Evolutionary conservation across 163 green algal genomes (phyloP).

Genomic region (Chloroidium sp.): DNA sequence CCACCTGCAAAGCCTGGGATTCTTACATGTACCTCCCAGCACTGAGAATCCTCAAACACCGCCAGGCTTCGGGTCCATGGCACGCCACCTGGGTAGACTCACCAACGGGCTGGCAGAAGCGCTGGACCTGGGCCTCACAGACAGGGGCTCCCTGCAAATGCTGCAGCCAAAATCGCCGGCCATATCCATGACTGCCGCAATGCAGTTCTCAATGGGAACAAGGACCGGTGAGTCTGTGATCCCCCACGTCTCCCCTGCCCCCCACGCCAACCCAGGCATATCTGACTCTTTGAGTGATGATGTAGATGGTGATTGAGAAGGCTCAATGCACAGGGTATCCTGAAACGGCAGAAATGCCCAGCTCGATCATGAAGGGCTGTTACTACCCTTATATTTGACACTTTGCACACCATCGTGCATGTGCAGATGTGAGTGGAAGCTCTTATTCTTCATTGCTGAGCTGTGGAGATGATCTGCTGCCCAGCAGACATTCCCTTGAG

Average conservation of each 20-base stretch:
- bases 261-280: not conserved
- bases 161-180: slow-evolving; percentile 17
- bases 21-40: no score
- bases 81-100: slow-evolving; percentile 10
- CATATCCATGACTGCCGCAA: slow-evolving; percentile 14
- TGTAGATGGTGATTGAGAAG: no score
- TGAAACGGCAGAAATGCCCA: no score
- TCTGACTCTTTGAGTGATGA: not conserved
- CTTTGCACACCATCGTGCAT: no score
- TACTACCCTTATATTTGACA: not conserved
- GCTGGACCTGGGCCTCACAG: not conserved
- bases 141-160: not conserved
- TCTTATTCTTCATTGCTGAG: not conserved
- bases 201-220: slow-evolving; percentile 18
- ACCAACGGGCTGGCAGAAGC: slow-evolving; percentile 5
- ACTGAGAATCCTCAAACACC: not conserved
- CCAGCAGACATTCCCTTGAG: no score
- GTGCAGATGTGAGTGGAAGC: not conserved
- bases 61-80: slow-evolving; percentile 22
- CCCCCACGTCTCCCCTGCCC: not conserved
- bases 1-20: no score
- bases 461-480: not conserved
- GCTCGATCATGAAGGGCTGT: not conserved
- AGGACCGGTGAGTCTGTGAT: not conserved
- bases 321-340: no score